phyloP scores from a whole-genome alignment of 176 grass and related monocot species.

The Oryza punctata region DNA sequence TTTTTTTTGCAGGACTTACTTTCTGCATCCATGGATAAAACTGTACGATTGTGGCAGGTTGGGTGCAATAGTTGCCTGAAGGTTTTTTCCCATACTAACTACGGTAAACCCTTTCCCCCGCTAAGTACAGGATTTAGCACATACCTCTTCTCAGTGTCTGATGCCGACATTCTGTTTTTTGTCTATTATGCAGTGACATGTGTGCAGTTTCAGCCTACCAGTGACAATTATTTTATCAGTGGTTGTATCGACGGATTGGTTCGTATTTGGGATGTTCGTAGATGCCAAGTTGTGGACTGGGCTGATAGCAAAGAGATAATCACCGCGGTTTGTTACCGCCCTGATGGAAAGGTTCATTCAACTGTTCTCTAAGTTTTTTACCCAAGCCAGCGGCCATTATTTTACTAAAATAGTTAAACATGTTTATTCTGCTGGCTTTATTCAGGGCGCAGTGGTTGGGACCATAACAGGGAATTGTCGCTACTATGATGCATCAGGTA shows the following conservation, averaged over 20 bases:
- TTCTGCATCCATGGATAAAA: constrained; percentile 88
- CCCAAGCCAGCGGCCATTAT: not conserved
- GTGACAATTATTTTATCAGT: constrained; percentile 76
- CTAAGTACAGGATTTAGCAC: constrained; percentile 12
- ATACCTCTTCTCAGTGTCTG: not conserved
- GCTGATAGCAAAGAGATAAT: constrained; percentile 79
- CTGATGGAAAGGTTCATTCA: constrained; percentile 73
- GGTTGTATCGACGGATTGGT: constrained; percentile 86
- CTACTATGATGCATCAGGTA: constrained; percentile 90
- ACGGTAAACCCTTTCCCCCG: constrained; percentile 52
- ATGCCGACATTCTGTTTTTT: constrained; percentile 25
- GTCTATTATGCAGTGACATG: constrained; percentile 75
- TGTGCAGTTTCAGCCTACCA: constrained; percentile 77
- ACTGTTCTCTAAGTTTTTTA: constrained; percentile 31
- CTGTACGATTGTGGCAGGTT: constrained; percentile 78
- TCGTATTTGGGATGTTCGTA: constrained; percentile 78
- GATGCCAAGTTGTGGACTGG: constrained; percentile 70
- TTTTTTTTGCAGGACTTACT: constrained; percentile 64
- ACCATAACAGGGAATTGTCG: constrained; percentile 84
- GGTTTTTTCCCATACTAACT: constrained; percentile 80
- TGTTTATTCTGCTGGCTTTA: constrained; percentile 29
- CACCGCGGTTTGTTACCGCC: constrained; percentile 79
- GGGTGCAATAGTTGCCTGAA: constrained; percentile 69
- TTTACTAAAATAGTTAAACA: constrained; percentile 16
- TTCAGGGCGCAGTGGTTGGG: constrained; percentile 73